phyloP scores from a whole-genome alignment of 345 rosid genomes.

The Gossypium mustelinum region DNA sequence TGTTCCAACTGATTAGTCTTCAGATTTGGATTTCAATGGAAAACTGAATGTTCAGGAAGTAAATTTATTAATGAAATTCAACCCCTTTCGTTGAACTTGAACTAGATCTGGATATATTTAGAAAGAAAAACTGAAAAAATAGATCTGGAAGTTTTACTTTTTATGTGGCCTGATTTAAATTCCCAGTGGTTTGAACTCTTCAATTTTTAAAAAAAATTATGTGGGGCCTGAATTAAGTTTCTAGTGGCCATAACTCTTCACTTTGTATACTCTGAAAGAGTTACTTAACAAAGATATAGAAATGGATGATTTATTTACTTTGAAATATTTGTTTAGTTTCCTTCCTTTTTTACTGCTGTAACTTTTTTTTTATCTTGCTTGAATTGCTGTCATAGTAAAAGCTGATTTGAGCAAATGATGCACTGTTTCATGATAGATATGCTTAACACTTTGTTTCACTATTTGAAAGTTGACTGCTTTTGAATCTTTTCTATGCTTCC shows the following conservation, averaged over 20 bases:
- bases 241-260: not conserved
- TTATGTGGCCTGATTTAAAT: not conserved
- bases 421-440: not conserved
- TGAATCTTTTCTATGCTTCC: conserved; percentile 10
- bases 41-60: not conserved
- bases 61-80: not conserved
- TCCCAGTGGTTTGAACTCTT: not conserved
- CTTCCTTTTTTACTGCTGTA: not conserved
- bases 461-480: conserved; percentile 8
- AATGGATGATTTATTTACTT: not conserved
- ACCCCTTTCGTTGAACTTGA: not conserved
- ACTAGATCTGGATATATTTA: not conserved
- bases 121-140: no score
- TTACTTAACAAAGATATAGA: not conserved
- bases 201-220: not conserved
- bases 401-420: not conserved
- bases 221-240: not conserved
- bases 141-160: not conserved
- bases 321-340: not conserved
- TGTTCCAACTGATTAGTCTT: not conserved
- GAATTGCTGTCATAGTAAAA: not conserved
- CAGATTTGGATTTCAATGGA: not conserved
- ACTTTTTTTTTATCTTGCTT: not conserved
- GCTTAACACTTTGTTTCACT: not conserved
- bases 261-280: not conserved